Evolutionary conservation across 1,284 basidiomycete genomes (phyloP), one percentile per base, ranked within the genome.

Genomic region (Puccinia polysora): DNA sequence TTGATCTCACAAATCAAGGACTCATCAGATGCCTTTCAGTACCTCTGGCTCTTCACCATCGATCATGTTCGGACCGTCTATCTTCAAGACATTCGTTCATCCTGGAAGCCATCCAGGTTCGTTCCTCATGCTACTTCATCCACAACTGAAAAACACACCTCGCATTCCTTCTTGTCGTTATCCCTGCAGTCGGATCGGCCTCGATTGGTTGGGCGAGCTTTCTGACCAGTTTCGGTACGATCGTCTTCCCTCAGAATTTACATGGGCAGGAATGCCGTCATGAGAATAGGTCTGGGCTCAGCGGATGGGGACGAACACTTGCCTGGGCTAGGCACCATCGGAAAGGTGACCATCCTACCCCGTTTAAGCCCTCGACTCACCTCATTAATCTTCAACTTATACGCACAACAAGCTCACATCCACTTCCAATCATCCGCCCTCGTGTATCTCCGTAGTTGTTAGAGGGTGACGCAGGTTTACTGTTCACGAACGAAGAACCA

Each of bases 1-100:
- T 32, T 64, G 28, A 56, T 63, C n/a, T 30, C 40, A 12, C 36
- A 50, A 34, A 28, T 71, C 12, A 60, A 74, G 30, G 23, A 20
- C 23, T 28, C 52, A 80, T 81, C 85, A 38, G 91, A 93, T 77
- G 88, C 91, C 82, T 96, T 89, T 86, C 86, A 88, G 76, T 96
- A 95, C 81, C 89, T 91, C 81, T 98, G 93, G 91, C 81, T 97
- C 36, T 96, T 98, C 80, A 87, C 89, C 77, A 89, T 97, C 30
- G 92, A 92, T 49, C 87, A 91, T 78, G 95, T 97, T 91, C 86
- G 95, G 73, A 97, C 95, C 82, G 84, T 91, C 47, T 89, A 93
- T 81, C 83, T 99, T 53, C 93, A 97, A 83, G 93, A 91, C 74
- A 90, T 97, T 53, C 85, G 95, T 76, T 87, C 86, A 75, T 84